These are phyloP conservation scores for Hydnum rufescens DNA, from an alignment of 768 basidiomycete genomes.

Conservation along the genomic window DNA sequence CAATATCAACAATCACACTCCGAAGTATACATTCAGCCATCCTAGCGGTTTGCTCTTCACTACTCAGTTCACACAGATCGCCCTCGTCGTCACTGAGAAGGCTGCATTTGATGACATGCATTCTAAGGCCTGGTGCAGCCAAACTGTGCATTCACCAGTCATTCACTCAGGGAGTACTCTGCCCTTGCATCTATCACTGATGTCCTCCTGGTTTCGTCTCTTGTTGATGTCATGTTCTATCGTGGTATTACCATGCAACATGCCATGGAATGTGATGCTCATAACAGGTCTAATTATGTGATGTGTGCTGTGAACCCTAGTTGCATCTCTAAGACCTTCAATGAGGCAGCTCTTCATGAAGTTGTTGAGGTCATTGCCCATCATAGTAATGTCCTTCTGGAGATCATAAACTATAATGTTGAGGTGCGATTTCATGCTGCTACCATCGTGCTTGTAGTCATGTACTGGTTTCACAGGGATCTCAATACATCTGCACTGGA, in stretches of 20 bases:
- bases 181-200: constrained; percentile 95
- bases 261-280: constrained; percentile 85
- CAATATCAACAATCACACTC: constrained; percentile 87
- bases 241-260: constrained; percentile 99
- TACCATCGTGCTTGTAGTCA: not conserved
- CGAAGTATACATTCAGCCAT: constrained; percentile 96
- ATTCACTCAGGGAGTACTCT: constrained; percentile 97
- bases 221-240: constrained; percentile 98
- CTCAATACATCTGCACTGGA: constrained; percentile 99
- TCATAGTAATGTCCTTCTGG: constrained; percentile 65
- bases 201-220: constrained; percentile 81
- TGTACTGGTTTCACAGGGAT: constrained; percentile 37
- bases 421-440: constrained; percentile 31
- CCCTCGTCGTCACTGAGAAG: constrained; percentile 94
- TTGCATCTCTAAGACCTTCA: constrained; percentile 85
- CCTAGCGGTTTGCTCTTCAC: constrained; percentile 90
- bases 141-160: constrained; percentile 87
- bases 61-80: constrained; percentile 97
- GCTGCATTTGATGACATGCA: constrained; percentile 98
- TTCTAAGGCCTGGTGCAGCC: constrained; percentile 80
- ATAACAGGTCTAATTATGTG: constrained; percentile 88
- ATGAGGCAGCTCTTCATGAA: constrained; percentile 86
- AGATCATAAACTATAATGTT: constrained; percentile 94
- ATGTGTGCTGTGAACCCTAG: constrained; percentile 99
- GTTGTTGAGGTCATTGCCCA: constrained; percentile 82